Conservation (phyloP, 352 stramenopile genomes). For the Phytophthora cryptogea region DNA sequence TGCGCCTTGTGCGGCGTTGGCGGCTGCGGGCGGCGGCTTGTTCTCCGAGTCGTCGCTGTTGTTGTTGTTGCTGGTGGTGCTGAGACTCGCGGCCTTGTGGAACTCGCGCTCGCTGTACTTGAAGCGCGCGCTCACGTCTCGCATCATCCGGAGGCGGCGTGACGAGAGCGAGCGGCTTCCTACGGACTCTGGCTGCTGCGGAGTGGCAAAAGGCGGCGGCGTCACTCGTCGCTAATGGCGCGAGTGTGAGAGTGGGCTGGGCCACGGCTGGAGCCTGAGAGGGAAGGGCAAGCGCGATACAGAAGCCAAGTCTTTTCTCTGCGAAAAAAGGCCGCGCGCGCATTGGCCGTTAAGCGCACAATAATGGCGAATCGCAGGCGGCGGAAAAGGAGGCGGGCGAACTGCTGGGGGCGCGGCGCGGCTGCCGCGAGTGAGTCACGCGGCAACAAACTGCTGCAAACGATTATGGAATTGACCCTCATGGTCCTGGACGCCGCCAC, state of each 20-base stretch:
- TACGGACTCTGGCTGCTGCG: constrained; percentile 1
- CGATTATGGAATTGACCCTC: not conserved
- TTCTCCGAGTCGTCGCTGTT: constrained; percentile 34
- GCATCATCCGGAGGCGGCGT: constrained; percentile 43
- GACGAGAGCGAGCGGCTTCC: not conserved
- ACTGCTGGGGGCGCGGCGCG: not conserved
- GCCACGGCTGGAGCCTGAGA: constrained; percentile 23
- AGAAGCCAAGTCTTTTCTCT: constrained; percentile 32
- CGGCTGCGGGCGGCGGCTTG: constrained; percentile 24
- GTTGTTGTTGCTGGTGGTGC: constrained; percentile 12
- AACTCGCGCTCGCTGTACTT: constrained; percentile 70
- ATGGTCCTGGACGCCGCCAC: not conserved
- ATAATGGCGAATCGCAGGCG: not conserved
- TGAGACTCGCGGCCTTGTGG: constrained; percentile 17
- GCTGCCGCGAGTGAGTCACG: not conserved
- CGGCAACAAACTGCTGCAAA: not conserved
- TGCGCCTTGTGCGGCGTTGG: not conserved
- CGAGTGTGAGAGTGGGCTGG: constrained; percentile 31
- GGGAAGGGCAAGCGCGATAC: constrained; percentile 24
- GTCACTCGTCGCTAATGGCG: constrained; percentile 35
- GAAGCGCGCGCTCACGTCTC: constrained; percentile 69
- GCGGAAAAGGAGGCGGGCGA: not conserved
- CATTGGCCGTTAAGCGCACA: constrained; percentile 20
- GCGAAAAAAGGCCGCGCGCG: constrained; percentile 21
- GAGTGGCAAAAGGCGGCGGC: constrained; percentile 17